A percentile compares a stretch with the other conserved stretches of the same genome.
Evolutionary conservation across 495 filamentous ascomycete genomes (phyloP).

Genomic region (Acidiella bohemica): DNA sequence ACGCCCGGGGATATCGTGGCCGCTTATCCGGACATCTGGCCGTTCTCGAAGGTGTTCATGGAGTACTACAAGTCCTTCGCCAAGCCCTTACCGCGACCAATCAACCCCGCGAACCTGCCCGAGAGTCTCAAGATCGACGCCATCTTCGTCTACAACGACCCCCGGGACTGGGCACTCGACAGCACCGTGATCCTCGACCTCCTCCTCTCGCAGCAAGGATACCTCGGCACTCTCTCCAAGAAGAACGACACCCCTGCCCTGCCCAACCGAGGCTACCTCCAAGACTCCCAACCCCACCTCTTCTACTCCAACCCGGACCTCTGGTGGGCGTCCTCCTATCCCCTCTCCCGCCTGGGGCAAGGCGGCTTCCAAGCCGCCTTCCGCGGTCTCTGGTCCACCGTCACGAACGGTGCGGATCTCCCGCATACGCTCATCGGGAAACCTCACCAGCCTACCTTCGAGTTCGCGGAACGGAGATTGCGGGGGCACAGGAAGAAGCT

Average conservation of each 20-base stretch:
- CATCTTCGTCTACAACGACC: conserved; percentile 81
- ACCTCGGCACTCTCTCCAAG: conserved; percentile 61
- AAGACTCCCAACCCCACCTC: conserved; percentile 63
- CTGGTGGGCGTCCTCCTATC: conserved; percentile 71
- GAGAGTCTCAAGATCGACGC: conserved; percentile 61
- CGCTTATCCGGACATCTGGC: conserved; percentile 63
- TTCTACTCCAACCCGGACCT: conserved; percentile 88
- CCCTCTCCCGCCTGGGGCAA: conserved; percentile 81
- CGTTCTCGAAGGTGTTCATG: conserved; percentile 52
- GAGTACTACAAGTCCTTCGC: conserved; percentile 48
- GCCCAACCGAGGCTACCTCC: conserved; percentile 61
- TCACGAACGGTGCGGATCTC: conserved; percentile 52
- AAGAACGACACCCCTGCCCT: conserved; percentile 41
- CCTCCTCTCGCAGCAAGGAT: conserved; percentile 57
- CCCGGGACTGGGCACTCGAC: conserved; percentile 88
- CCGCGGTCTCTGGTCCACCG: conserved; percentile 58
- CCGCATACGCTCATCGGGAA: conserved; percentile 67
- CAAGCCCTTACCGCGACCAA: conserved; percentile 44
- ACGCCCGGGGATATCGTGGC: conserved; percentile 72
- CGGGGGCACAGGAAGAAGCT: conserved; percentile 39
- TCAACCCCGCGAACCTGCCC: conserved; percentile 26
- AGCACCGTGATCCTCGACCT: conserved; percentile 69
- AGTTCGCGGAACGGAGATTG: conserved; percentile 67
- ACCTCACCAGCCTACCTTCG: conserved; percentile 61
- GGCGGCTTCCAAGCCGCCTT: conserved; percentile 78